Evolutionary conservation across 2,329 filamentous ascomycete species (phyloP).

Genomic region (Cadophora malorum): DNA sequence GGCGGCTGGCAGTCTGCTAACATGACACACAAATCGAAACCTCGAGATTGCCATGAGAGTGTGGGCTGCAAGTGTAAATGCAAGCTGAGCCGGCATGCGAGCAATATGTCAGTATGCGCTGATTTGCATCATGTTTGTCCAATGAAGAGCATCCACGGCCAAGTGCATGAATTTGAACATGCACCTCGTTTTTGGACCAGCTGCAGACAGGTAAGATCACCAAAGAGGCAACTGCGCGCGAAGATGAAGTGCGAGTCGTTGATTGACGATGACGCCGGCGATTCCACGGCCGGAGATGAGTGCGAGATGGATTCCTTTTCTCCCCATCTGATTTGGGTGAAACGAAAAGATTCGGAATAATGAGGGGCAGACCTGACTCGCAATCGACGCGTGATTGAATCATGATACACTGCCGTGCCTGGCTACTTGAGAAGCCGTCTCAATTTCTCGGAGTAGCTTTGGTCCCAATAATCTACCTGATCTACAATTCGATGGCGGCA

Average conservation of each 20-base stretch:
- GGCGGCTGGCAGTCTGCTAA: slow-evolving; percentile 16
- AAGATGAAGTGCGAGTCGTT: slow-evolving; percentile 21
- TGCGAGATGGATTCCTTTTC: slow-evolving; percentile 1
- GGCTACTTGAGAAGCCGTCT: slow-evolving; percentile 25
- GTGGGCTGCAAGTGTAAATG: slow-evolving; percentile 14
- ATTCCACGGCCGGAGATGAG: slow-evolving; percentile 14
- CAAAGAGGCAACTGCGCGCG: slow-evolving; percentile 20
- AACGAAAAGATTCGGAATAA: slow-evolving; percentile 30
- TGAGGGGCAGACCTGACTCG: slow-evolving; percentile 33
- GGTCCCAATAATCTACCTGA: slow-evolving; percentile 11
- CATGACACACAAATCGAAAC: slow-evolving; percentile 16
- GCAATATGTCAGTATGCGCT: slow-evolving; percentile 31
- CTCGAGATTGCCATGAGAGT: slow-evolving; percentile 17
- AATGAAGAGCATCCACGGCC: slow-evolving; percentile 21
- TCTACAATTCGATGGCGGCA: slow-evolving; percentile 19
- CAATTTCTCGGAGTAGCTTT: slow-evolving; percentile 11
- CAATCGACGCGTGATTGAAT: slow-evolving; percentile 20
- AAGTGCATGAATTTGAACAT: slow-evolving; percentile 42
- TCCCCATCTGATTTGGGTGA: slow-evolving; percentile 23
- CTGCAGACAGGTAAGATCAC: slow-evolving; percentile 27
- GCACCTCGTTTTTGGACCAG: slow-evolving; percentile 34
- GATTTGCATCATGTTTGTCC: slow-evolving; percentile 31
- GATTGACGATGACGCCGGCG: slow-evolving; percentile 24
- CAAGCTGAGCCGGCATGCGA: slow-evolving; percentile 26
- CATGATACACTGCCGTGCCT: slow-evolving; percentile 29